phyloP scores from a whole-genome alignment of 345 rosid species.

The Reutealis trisperma region DNA sequence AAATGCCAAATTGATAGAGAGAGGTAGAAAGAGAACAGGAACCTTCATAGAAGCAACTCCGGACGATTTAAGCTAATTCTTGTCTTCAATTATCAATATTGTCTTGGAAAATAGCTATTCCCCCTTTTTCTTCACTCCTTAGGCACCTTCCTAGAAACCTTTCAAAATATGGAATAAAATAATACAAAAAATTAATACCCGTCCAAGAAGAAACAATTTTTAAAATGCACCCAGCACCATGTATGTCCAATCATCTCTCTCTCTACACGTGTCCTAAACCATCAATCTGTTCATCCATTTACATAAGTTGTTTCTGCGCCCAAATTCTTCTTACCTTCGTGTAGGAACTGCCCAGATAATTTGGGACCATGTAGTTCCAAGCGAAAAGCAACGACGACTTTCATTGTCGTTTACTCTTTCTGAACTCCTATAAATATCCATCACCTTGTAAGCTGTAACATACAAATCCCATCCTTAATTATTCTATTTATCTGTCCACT shows the following conservation, averaged over 20 bases:
- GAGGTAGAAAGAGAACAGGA: conserved; percentile 38
- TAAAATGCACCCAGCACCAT: background rate
- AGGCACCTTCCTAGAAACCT: conserved; percentile 53
- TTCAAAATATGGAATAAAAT: background rate
- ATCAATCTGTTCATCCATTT: conserved; percentile 3
- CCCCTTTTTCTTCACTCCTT: background rate
- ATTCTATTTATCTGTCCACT: background rate
- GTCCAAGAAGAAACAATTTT: background rate
- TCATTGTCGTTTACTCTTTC: background rate
- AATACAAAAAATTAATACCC: background rate
- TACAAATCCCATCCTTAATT: background rate
- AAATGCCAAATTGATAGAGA: conserved; percentile 11
- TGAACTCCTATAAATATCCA: background rate
- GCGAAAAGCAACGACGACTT: background rate
- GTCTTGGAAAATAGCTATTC: background rate
- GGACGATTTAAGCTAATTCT: conserved; percentile 22
- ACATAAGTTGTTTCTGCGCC: background rate
- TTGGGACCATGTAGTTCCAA: background rate
- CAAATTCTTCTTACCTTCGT: background rate
- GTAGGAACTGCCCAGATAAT: background rate
- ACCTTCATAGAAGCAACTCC: conserved; percentile 43
- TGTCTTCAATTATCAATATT: conserved; percentile 2
- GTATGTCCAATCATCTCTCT: background rate
- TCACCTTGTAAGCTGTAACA: background rate
- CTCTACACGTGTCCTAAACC: background rate